Percentiles rank a stretch among this genome's conserved stretches.
Conservation (phyloP, 257 asterid genomes). For the Lithospermum erythrorhizon region DNA sequence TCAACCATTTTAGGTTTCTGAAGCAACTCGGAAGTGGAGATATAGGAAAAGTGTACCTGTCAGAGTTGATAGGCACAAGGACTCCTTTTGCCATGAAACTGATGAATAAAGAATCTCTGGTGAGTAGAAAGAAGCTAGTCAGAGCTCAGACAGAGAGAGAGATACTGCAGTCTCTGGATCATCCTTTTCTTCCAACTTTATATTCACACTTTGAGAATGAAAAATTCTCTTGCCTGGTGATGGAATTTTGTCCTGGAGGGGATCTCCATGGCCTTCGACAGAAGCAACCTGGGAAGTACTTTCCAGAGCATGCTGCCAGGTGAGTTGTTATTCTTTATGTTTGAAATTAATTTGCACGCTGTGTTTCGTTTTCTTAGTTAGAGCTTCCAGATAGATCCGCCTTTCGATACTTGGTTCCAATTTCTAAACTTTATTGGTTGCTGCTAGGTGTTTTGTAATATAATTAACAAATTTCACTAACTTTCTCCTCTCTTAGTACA, state of each 20-base stretch:
- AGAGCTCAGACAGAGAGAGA: slow-evolving; percentile 61
- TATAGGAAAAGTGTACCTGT: slow-evolving; percentile 47
- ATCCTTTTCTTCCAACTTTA: slow-evolving; percentile 56
- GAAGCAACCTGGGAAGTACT: slow-evolving; percentile 44
- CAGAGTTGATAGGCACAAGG: slow-evolving; percentile 49
- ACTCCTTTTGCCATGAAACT: slow-evolving; percentile 61
- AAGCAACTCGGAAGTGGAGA: slow-evolving; percentile 54
- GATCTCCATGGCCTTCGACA: slow-evolving; percentile 58
- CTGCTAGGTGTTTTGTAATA: neutral
- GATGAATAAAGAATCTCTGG: slow-evolving; percentile 51
- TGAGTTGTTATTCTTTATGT: slow-evolving; percentile 8
- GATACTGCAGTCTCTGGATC: slow-evolving; percentile 49
- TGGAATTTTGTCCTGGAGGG: slow-evolving; percentile 66
- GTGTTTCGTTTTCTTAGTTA: neutral
- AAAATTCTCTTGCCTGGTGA: slow-evolving; percentile 49
- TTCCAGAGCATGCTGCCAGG: slow-evolving; percentile 60
- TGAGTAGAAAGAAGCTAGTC: slow-evolving; percentile 45
- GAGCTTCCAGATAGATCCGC: too few relatives aligned
- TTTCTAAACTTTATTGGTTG: too few relatives aligned
- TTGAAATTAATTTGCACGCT: neutral
- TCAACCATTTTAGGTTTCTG: slow-evolving; percentile 42
- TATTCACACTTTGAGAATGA: slow-evolving; percentile 55
- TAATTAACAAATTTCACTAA: neutral
- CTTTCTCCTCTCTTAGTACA: neutral
- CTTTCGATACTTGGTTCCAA: too few relatives aligned